A percentile compares a stretch with the other conserved stretches of the same genome.
Evolutionary conservation across 2,329 filamentous ascomycete species (phyloP).

Genomic region (Fusarium concolor): DNA sequence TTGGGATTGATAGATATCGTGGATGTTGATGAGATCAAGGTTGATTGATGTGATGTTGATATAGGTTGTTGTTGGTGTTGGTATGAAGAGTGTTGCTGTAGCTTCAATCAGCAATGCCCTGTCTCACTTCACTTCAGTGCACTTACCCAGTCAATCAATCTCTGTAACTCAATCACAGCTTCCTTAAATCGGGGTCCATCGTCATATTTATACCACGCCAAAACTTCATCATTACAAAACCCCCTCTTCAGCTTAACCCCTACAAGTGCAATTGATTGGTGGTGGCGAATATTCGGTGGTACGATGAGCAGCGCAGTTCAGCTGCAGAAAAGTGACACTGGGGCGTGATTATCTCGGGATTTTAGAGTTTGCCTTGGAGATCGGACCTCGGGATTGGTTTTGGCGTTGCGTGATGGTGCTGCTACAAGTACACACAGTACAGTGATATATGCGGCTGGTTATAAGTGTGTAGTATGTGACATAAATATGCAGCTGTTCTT

Average conservation of each 20-base stretch:
- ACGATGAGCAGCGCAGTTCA: not conserved
- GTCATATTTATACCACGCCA: conserved; percentile 4
- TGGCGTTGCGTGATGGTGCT: conserved; percentile 7
- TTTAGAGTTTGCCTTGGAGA: conserved; percentile 21
- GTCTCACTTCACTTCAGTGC: not conserved
- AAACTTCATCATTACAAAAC: conserved; percentile 9
- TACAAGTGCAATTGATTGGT: conserved; percentile 3
- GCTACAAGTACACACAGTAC: not conserved
- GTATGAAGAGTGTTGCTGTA: conserved; percentile 22
- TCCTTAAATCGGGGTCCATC: not conserved
- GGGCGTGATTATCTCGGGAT: conserved; percentile 17
- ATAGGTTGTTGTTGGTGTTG: conserved; percentile 5
- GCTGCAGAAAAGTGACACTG: conserved; percentile 8
- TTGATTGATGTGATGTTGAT: too few relatives aligned
- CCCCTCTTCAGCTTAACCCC: conserved; percentile 16
- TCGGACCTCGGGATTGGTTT: conserved; percentile 5
- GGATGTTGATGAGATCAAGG: not conserved
- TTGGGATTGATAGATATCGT: not conserved
- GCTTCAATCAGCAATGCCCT: conserved; percentile 3
- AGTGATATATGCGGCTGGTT: too few relatives aligned
- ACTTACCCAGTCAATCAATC: conserved; percentile 5
- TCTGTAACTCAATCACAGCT: not conserved
- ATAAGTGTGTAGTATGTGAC: not conserved
- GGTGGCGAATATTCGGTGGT: conserved; percentile 24
- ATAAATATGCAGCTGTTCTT: not conserved